Percentiles rank a stretch among this genome's conserved stretches.
These are phyloP conservation scores for Plasmodium billcollinsi DNA, from an alignment of 169 alveolate species.

Conservation along the genomic window DNA sequence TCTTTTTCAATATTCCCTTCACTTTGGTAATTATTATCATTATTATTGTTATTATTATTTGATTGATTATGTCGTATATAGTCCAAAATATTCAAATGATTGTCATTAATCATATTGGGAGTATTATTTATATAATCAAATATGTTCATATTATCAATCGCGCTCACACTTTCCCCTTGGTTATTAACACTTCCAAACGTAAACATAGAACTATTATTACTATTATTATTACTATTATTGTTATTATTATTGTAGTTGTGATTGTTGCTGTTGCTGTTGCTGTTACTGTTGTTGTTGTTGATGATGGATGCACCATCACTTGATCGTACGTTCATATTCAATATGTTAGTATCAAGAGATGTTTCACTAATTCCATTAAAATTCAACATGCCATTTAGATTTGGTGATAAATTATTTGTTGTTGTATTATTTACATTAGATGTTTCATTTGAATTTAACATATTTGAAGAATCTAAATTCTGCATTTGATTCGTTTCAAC, in stretches of 20 bases:
- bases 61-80: not conserved
- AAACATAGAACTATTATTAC: not conserved
- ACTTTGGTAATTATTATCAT: slow-evolving; percentile 4
- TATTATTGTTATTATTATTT: not conserved
- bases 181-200: slow-evolving; percentile 1
- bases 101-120: slow-evolving; percentile 10
- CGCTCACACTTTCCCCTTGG: slow-evolving; percentile 2
- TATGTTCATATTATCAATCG: slow-evolving; percentile 27
- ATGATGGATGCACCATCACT: not conserved
- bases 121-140: slow-evolving; percentile 28
- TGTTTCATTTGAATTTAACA: not conserved
- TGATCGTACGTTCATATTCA: too few species aligned
- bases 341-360: not conserved
- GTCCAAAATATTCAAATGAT: slow-evolving; percentile 3
- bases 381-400: not conserved
- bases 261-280: too few species aligned
- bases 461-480: not conserved
- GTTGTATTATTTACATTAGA: not conserved
- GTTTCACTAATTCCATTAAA: not conserved
- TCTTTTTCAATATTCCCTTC: not conserved
- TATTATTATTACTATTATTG: not conserved
- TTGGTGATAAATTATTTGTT: not conserved
- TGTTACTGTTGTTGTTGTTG: not conserved
- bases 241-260: not conserved
- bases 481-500: not conserved